Evolutionary conservation across 805 yeast species (phyloP).

Genomic region (Myxozyma geophila): DNA sequence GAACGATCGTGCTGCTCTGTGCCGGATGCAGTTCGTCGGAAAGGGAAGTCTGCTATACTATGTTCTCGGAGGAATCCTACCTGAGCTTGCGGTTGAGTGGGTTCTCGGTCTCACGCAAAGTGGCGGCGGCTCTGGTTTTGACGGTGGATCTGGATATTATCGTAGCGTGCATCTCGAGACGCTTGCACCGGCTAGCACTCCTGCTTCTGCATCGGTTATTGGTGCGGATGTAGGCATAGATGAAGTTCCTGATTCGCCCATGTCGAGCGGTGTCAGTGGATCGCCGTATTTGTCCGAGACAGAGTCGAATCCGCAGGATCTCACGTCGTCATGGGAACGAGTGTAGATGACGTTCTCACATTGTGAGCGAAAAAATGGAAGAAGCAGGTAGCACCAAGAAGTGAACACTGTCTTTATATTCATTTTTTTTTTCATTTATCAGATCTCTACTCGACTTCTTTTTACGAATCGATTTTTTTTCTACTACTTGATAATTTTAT

Average conservation of each 20-base stretch:
- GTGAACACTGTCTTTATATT: no score
- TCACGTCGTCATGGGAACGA: slow-evolving; percentile 35
- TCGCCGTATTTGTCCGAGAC: slow-evolving; percentile 33
- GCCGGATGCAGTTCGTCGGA: slow-evolving; percentile 35
- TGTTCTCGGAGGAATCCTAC: slow-evolving; percentile 31
- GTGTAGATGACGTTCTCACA: slow-evolving; percentile 6
- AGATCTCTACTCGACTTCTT: not conserved
- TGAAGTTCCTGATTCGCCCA: slow-evolving; percentile 29
- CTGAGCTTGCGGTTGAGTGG: slow-evolving; percentile 34
- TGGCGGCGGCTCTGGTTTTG: not conserved
- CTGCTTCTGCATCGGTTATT: slow-evolving; percentile 5
- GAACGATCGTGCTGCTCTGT: slow-evolving; percentile 16
- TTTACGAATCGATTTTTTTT: not conserved
- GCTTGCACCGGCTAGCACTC: not conserved
- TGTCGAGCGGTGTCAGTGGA: slow-evolving; percentile 32
- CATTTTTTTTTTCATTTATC: not conserved
- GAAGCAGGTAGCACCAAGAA: no score
- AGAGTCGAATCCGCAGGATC: slow-evolving; percentile 30
- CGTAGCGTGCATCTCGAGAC: slow-evolving; percentile 20
- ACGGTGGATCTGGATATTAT: slow-evolving; percentile 1
- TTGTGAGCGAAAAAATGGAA: not conserved
- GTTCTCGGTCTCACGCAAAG: slow-evolving; percentile 28
- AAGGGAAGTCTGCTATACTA: slow-evolving; percentile 32
- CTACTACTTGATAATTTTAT: no score
- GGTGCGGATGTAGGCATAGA: not conserved